Evolutionary conservation across 2,329 filamentous ascomycete genomes (phyloP).

Genomic region (Ceratocystiopsis brevicomis): DNA sequence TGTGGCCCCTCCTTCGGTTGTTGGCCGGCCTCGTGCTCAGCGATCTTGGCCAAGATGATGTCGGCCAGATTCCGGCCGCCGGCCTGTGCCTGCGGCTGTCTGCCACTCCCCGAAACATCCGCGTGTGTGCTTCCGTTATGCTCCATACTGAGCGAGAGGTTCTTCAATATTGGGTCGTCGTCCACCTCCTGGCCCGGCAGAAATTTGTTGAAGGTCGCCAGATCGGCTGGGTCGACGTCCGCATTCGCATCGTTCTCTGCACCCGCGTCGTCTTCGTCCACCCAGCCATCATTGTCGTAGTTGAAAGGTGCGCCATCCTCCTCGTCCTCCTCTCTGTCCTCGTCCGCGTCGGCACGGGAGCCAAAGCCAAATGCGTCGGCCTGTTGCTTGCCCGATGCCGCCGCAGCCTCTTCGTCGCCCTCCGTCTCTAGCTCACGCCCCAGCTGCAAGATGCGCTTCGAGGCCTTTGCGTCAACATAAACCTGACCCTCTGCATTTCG

Average conservation of each 20-base stretch:
- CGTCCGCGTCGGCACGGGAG: conserved; percentile 48
- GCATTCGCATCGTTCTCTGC: conserved; percentile 59
- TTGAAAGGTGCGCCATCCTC: too few relatives aligned
- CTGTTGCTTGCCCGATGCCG: conserved; percentile 20
- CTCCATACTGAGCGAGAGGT: conserved; percentile 14
- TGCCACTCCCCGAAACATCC: conserved; percentile 13
- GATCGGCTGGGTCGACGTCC: conserved; percentile 74
- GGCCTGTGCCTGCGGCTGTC: conserved; percentile 14
- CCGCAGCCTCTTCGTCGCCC: conserved; percentile 22
- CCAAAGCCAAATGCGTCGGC: conserved; percentile 63
- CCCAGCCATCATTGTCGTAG: conserved; percentile 47
- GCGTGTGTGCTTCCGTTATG: conserved; percentile 4
- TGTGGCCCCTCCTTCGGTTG: too few relatives aligned
- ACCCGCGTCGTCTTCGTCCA: conserved; percentile 55
- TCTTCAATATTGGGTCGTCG: conserved; percentile 52
- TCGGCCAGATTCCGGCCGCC: conserved; percentile 64
- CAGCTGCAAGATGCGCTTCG: conserved; percentile 72
- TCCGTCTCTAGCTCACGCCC: conserved; percentile 79
- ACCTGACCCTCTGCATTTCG: conserved; percentile 43
- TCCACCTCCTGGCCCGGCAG: conserved; percentile 48
- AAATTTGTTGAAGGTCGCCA: conserved; percentile 83
- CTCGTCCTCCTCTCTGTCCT: conserved; percentile 24
- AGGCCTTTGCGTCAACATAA: conserved; percentile 77
- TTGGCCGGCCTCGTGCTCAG: conserved; percentile 54
- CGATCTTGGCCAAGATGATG: conserved; percentile 86